These are phyloP conservation scores for Stachybotrys echinatus DNA, from an alignment of 2,329 filamentous ascomycete species.

Conservation along the genomic window DNA sequence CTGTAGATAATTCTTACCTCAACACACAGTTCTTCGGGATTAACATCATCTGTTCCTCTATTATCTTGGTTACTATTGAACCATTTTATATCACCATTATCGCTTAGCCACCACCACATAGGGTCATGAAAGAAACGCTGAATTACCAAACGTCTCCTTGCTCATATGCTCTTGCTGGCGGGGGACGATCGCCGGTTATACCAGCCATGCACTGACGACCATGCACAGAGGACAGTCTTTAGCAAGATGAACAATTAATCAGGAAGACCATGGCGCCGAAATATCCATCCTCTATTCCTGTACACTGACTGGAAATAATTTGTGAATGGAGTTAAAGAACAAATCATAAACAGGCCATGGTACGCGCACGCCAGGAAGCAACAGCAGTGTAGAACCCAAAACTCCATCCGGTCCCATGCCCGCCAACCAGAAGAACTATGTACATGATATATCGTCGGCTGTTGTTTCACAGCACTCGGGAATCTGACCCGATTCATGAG, in stretches of 20 bases:
- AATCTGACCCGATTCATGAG: too few species aligned
- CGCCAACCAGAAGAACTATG: background rate
- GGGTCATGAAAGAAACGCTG: too few species aligned
- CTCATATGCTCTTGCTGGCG: too few species aligned
- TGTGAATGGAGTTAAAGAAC: background rate
- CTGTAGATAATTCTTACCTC: background rate
- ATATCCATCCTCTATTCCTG: background rate
- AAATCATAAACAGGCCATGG: background rate
- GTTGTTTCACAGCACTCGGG: background rate
- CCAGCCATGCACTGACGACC: too few species aligned
- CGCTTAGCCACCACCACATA: too few species aligned
- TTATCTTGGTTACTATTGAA: background rate
- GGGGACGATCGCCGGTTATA: too few species aligned
- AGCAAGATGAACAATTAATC: too few species aligned
- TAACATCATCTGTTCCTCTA: background rate
- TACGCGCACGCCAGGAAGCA: background rate
- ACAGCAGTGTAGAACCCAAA: background rate
- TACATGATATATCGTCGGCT: background rate
- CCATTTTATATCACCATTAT: too few species aligned
- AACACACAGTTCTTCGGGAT: background rate
- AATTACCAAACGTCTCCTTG: too few species aligned
- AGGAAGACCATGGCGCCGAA: too few species aligned
- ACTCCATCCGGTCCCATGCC: background rate
- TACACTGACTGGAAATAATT: background rate
- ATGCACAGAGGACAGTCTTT: too few species aligned